These are phyloP conservation scores for Halteria grandinella DNA, from an alignment of 73 alveolate species.

Conservation along the genomic window DNA sequence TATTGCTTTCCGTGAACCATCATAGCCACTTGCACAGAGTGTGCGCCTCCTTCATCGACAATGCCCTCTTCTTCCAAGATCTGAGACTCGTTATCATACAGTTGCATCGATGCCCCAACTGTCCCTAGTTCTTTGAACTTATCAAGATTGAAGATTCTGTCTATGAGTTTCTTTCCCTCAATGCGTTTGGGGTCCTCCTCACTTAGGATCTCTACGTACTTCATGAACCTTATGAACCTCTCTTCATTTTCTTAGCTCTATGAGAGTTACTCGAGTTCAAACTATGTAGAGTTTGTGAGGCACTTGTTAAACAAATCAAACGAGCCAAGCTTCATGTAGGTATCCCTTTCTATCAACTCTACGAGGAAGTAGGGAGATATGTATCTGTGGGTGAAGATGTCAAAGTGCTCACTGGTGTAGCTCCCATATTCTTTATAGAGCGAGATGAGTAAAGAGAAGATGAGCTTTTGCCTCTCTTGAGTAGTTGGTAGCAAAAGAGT, in stretches of 20 bases:
- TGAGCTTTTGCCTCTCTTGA: too few species aligned
- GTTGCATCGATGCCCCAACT: not conserved
- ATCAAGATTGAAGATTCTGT: conserved; percentile 6
- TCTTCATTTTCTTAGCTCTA: conserved; percentile 17
- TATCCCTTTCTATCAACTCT: conserved; percentile 11
- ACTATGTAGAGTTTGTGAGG: not conserved
- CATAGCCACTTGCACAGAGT: too few species aligned
- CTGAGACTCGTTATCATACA: conserved; percentile 8
- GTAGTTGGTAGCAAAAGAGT: too few species aligned
- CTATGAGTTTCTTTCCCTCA: conserved; percentile 32
- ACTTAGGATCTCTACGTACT: conserved; percentile 28
- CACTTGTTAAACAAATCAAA: conserved; percentile 21
- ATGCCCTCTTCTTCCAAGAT: conserved; percentile 10
- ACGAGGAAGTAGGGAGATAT: conserved; percentile 19
- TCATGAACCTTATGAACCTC: conserved; percentile 37
- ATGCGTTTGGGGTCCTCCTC: not conserved
- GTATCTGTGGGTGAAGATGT: not conserved
- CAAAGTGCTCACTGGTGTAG: not conserved
- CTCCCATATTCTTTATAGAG: too few species aligned
- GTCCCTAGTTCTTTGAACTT: conserved; percentile 21
- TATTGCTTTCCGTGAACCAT: too few species aligned
- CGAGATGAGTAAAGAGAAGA: too few species aligned
- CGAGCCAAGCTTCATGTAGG: conserved; percentile 1
- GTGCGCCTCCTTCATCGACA: not conserved
- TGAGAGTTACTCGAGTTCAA: conserved; percentile 18